phyloP scores from a whole-genome alignment of 1,284 basidiomycete species.

The Boletus sp. region DNA sequence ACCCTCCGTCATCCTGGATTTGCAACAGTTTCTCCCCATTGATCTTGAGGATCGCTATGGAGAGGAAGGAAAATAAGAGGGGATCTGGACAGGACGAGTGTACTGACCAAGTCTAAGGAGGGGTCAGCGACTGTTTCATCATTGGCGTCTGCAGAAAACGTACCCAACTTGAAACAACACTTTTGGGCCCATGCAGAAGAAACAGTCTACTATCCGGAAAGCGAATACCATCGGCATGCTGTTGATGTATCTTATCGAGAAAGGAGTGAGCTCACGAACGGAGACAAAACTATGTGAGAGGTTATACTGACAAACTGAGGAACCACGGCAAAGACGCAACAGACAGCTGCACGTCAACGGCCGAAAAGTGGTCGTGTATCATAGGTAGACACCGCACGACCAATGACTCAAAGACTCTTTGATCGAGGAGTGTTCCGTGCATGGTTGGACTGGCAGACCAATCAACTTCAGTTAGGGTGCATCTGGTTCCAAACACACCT shows the following conservation, averaged over 20 bases:
- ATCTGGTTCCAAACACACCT: slow-evolving; percentile 52
- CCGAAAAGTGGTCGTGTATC: slow-evolving; percentile 90
- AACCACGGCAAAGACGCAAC: slow-evolving; percentile 99
- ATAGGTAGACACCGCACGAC: slow-evolving; percentile 87
- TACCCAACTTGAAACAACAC: slow-evolving; percentile 97
- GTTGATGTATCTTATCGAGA: slow-evolving; percentile 77
- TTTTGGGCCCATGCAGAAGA: slow-evolving; percentile 98
- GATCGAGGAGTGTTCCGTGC: slow-evolving; percentile 97
- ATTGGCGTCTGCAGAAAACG: slow-evolving; percentile 30
- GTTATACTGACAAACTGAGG: slow-evolving; percentile 70
- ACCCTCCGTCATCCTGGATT: slow-evolving; percentile 95
- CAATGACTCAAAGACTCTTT: slow-evolving; percentile 97
- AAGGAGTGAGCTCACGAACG: slow-evolving; percentile 4
- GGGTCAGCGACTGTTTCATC: slow-evolving; percentile 13
- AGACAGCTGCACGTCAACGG: slow-evolving; percentile 93
- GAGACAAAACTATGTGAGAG: not conserved
- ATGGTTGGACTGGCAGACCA: slow-evolving; percentile 75
- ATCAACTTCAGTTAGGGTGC: slow-evolving; percentile 4
- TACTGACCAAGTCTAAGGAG: slow-evolving; percentile 42
- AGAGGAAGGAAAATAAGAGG: slow-evolving; percentile 7
- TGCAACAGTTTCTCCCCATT: slow-evolving; percentile 94
- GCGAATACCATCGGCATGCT: slow-evolving; percentile 99
- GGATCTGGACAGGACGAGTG: not conserved
- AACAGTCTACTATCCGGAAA: slow-evolving; percentile 97
- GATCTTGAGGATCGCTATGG: slow-evolving; percentile 90